A percentile compares a stretch with the other conserved stretches of the same genome.
Evolutionary conservation across 306 rosid genomes (phyloP).

Genomic region (Gynostemma pentaphyllum): DNA sequence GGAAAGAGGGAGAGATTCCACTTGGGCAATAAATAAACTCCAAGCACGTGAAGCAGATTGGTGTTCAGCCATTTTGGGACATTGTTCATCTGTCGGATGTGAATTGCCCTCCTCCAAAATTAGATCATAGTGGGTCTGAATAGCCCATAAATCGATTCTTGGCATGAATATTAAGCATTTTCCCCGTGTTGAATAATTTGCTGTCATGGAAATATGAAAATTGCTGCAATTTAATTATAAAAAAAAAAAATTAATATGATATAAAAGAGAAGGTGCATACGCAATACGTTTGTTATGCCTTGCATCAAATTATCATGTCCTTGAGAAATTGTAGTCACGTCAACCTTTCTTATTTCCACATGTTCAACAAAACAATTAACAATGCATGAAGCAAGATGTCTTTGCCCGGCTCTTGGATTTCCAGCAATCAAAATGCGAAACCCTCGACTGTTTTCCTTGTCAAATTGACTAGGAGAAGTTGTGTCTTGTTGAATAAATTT

Average conservation of each 20-base stretch:
- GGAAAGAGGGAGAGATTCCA: conserved; percentile 42
- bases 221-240: not conserved
- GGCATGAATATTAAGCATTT: conserved; percentile 73
- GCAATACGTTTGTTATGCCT: conserved; percentile 60
- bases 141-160: conserved; percentile 84
- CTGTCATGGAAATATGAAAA: conserved; percentile 30
- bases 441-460: conserved; percentile 35
- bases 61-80: conserved; percentile 15
- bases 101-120: conserved; percentile 32
- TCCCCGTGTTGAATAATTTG: conserved; percentile 48
- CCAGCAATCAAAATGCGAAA: conserved; percentile 66
- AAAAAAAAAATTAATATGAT: not conserved
- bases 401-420: conserved; percentile 70
- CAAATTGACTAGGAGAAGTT: conserved; percentile 5
- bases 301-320: conserved; percentile 64
- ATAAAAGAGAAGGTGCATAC: conserved; percentile 30
- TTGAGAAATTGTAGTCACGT: conserved; percentile 74
- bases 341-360: conserved; percentile 60
- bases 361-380: conserved; percentile 68
- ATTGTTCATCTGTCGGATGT: conserved; percentile 22
- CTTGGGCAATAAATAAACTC: conserved; percentile 69
- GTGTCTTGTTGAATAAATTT: conserved; percentile 18
- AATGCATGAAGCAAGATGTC: conserved; percentile 82
- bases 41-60: conserved; percentile 53
- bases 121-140: conserved; percentile 31